phyloP scores from a whole-genome alignment of 257 asterid species.

The Leonotis leonurus region DNA sequence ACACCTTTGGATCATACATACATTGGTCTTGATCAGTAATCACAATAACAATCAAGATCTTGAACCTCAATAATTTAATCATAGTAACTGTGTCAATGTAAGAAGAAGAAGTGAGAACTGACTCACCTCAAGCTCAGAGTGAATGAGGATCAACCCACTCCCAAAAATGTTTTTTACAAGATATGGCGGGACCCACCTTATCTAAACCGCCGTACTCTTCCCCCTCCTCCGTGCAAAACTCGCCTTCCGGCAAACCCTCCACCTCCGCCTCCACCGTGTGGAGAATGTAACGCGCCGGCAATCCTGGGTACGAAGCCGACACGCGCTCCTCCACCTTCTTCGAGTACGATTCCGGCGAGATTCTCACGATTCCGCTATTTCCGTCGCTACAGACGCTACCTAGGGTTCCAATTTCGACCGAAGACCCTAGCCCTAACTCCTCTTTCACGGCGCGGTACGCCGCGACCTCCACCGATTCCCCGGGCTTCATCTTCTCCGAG shows the following conservation, averaged over 20 bases:
- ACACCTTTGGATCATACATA: no score
- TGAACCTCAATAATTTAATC: no score
- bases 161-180: slow-evolving; percentile 89
- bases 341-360: slow-evolving; percentile 53
- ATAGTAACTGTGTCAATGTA: no score
- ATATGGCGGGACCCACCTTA: slow-evolving; percentile 51
- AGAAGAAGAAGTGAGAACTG: no score
- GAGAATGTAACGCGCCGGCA: slow-evolving; percentile 81
- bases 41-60: no score
- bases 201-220: slow-evolving; percentile 54
- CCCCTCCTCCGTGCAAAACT: slow-evolving; percentile 74
- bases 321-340: slow-evolving; percentile 76
- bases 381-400: not conserved
- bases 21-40: no score
- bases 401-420: slow-evolving; percentile 6
- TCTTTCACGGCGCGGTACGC: slow-evolving; percentile 72
- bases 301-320: slow-evolving; percentile 83
- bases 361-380: slow-evolving; percentile 42
- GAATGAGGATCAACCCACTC: slow-evolving; percentile 68
- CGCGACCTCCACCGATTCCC: slow-evolving; percentile 69
- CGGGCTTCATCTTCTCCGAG: slow-evolving; percentile 95
- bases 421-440: slow-evolving; percentile 78
- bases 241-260: slow-evolving; percentile 73
- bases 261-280: slow-evolving; percentile 77
- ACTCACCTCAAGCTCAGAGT: slow-evolving; percentile 46